A percentile compares a stretch with the other conserved stretches of the same genome.
Conservation (phyloP, 768 basidiomycete species). For the Vararia minispora region DNA sequence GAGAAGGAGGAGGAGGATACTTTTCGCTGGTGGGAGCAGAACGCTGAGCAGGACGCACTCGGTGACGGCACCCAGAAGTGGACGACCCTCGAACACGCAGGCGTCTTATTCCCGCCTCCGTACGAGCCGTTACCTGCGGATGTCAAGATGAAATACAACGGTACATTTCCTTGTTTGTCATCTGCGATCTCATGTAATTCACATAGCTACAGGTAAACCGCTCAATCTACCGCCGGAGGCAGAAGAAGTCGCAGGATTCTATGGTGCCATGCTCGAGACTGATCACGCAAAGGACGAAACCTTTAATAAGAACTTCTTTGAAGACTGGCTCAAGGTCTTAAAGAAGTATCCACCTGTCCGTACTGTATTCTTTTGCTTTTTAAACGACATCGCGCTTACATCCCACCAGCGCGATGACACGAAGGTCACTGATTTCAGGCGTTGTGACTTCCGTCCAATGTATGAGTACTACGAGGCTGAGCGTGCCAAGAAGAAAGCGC, state of each 20-base stretch:
- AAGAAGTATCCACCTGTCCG: slow-evolving; percentile 77
- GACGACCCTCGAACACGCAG: slow-evolving; percentile 90
- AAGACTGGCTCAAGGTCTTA: slow-evolving; percentile 73
- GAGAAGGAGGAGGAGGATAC: slow-evolving; percentile 60
- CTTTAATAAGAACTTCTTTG: slow-evolving; percentile 95
- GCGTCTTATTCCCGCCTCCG: slow-evolving; percentile 92
- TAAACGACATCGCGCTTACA: neutral
- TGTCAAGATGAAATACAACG: slow-evolving; percentile 94
- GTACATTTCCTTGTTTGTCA: slow-evolving; percentile 30
- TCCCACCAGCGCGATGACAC: slow-evolving; percentile 49
- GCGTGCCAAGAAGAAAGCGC: slow-evolving; percentile 84
- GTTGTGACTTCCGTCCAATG: slow-evolving; percentile 94
- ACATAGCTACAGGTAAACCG: slow-evolving; percentile 44
- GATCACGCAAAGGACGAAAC: slow-evolving; percentile 81
- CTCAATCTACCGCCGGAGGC: slow-evolving; percentile 74
- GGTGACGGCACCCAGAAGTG: slow-evolving; percentile 80
- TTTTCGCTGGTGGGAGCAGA: slow-evolving; percentile 80
- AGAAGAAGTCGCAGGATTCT: slow-evolving; percentile 97
- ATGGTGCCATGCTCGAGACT: slow-evolving; percentile 83
- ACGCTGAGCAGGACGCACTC: slow-evolving; percentile 37
- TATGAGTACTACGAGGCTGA: slow-evolving; percentile 86
- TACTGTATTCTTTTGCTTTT: slow-evolving; percentile 13
- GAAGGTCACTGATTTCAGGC: slow-evolving; percentile 62
- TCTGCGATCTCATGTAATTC: slow-evolving; percentile 5
- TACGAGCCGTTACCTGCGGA: slow-evolving; percentile 75